Conservation (phyloP, 495 filamentous ascomycete species). For the Mycothermus thermophilus region DNA sequence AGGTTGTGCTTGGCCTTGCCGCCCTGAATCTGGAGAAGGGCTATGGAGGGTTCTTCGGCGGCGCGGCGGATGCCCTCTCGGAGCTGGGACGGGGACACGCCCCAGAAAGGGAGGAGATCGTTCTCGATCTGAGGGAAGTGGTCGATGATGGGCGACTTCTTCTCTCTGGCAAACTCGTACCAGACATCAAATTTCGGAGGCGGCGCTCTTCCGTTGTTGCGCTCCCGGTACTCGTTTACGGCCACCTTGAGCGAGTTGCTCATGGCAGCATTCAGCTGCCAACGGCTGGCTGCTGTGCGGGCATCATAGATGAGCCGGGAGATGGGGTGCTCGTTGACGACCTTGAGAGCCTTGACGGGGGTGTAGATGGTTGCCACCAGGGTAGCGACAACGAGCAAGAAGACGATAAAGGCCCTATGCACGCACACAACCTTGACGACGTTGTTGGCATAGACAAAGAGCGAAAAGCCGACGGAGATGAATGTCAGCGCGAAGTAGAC, state of each 20-base stretch:
- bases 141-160: conserved; percentile 55
- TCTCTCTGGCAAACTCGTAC: conserved; percentile 55
- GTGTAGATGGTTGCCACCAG: conserved; percentile 21
- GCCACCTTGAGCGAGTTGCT: conserved; percentile 40
- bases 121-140: conserved; percentile 60
- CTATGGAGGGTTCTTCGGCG: conserved; percentile 25
- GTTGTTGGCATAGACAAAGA: conserved; percentile 28
- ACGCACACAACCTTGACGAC: conserved; percentile 27
- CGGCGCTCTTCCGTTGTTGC: conserved; percentile 41
- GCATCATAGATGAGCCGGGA: conserved; percentile 37
- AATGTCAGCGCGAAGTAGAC: conserved; percentile 18
- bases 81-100: conserved; percentile 45
- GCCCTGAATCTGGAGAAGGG: conserved; percentile 31
- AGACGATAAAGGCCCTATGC: conserved; percentile 23
- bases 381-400: conserved; percentile 18
- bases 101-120: conserved; percentile 63
- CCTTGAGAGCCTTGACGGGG: conserved; percentile 6
- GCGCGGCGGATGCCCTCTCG: conserved; percentile 27
- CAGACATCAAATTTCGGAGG: conserved; percentile 56
- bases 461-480: conserved; percentile 24
- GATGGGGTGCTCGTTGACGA: conserved; percentile 32
- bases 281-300: conserved; percentile 32
- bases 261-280: conserved; percentile 29
- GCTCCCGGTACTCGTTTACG: conserved; percentile 42
- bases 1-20: conserved; percentile 35